Percentiles rank a stretch among this genome's conserved stretches.
phyloP scores from a whole-genome alignment of 192 early-diverging fungal genomes.

The Obelidium mucronatum region DNA sequence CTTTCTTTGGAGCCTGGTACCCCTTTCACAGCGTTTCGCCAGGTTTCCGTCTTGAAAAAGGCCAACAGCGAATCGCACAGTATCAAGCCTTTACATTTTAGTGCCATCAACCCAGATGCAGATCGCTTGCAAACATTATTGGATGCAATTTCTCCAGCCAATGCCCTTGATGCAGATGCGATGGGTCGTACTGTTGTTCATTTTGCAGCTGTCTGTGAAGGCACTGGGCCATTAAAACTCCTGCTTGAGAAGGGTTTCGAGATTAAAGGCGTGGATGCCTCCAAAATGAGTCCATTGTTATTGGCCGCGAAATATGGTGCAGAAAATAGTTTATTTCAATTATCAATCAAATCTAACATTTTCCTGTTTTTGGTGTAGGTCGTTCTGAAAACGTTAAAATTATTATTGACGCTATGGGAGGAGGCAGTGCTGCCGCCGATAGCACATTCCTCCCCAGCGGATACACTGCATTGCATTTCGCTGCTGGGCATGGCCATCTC shows the following conservation, averaged over 20 bases:
- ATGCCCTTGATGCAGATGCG: slow-evolving; percentile 47
- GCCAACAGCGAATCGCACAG: slow-evolving; percentile 30
- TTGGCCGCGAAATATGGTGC: slow-evolving; percentile 59
- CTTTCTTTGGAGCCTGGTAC: slow-evolving; percentile 10
- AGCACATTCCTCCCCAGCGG: slow-evolving; percentile 46
- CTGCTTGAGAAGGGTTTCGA: slow-evolving; percentile 47
- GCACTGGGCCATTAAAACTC: slow-evolving; percentile 51
- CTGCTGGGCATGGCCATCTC: slow-evolving; percentile 38
- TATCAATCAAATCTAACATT: background rate
- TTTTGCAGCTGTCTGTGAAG: slow-evolving; percentile 57
- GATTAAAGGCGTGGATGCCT: slow-evolving; percentile 38
- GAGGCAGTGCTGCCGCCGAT: slow-evolving; percentile 41
- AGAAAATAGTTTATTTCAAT: background rate
- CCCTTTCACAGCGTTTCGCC: slow-evolving; percentile 16
- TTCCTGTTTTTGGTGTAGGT: background rate
- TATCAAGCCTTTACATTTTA: slow-evolving; percentile 56
- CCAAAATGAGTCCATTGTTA: slow-evolving; percentile 52
- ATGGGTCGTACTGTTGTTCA: slow-evolving; percentile 53
- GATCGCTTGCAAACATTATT: slow-evolving; percentile 44
- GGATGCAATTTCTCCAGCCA: slow-evolving; percentile 36
- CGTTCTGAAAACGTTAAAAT: slow-evolving; percentile 41
- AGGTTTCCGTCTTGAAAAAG: slow-evolving; percentile 52
- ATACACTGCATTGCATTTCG: slow-evolving; percentile 44
- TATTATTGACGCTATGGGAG: slow-evolving; percentile 35
- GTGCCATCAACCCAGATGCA: slow-evolving; percentile 54